These are phyloP conservation scores for Coemansia nantahalensis DNA, from an alignment of 192 early-diverging fungal species.

Conservation along the genomic window DNA sequence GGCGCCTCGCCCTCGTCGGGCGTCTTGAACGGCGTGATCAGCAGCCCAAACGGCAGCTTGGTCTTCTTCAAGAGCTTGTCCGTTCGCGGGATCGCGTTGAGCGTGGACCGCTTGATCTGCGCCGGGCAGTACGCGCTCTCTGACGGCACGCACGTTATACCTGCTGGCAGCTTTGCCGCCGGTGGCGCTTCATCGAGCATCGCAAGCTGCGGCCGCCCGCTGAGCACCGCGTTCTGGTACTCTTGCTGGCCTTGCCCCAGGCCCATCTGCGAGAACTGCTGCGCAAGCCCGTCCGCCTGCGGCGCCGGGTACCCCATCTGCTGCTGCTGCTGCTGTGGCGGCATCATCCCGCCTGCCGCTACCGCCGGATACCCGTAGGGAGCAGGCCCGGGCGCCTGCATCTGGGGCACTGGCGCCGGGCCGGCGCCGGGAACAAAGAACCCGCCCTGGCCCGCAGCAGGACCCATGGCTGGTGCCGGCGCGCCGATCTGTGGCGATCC, in stretches of 20 bases:
- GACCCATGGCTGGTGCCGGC: too few species aligned
- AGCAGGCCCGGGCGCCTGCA: background rate
- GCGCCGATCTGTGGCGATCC: background rate
- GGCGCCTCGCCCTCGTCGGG: slow-evolving; percentile 54
- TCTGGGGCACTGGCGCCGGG: slow-evolving; percentile 9
- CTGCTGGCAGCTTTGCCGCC: slow-evolving; percentile 41
- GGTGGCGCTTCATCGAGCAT: slow-evolving; percentile 43
- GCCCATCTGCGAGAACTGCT: slow-evolving; percentile 49
- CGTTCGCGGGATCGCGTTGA: slow-evolving; percentile 87
- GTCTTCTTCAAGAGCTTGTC: slow-evolving; percentile 81
- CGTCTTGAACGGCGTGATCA: slow-evolving; percentile 78
- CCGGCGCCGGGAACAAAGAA: slow-evolving; percentile 49
- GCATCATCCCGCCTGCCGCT: background rate
- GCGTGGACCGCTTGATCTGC: slow-evolving; percentile 83
- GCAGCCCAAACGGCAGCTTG: slow-evolving; percentile 82
- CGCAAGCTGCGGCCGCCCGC: slow-evolving; percentile 38
- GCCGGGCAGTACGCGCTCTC: slow-evolving; percentile 65
- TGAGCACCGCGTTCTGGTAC: slow-evolving; percentile 33
- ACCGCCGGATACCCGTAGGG: background rate
- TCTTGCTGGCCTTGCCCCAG: slow-evolving; percentile 23
- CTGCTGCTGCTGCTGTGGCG: too few species aligned
- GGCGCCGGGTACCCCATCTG: slow-evolving; percentile 7
- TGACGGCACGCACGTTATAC: slow-evolving; percentile 35
- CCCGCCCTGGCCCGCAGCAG: slow-evolving; percentile 16
- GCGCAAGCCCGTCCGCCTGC: slow-evolving; percentile 29